These are phyloP conservation scores for Pterulicium gracile DNA, from an alignment of 1,284 basidiomycete genomes.

Conservation along the genomic window DNA sequence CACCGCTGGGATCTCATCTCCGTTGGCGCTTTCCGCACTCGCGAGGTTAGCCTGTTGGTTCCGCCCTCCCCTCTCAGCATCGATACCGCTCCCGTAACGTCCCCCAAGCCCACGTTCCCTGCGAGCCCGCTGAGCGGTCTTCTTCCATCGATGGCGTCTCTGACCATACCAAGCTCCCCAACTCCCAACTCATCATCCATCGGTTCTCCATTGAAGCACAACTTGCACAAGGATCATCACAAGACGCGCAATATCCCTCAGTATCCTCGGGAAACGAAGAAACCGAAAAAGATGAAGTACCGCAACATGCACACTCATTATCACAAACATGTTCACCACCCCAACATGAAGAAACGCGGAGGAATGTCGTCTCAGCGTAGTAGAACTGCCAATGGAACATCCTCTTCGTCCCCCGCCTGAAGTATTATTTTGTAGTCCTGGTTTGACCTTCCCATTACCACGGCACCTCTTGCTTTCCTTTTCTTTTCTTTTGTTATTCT, in stretches of 20 bases:
- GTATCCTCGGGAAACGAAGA: background rate
- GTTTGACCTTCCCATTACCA: background rate
- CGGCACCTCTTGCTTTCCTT: background rate
- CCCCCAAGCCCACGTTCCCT: slow-evolving; percentile 44
- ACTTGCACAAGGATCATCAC: background rate
- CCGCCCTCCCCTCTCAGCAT: slow-evolving; percentile 23
- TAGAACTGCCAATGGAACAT: background rate
- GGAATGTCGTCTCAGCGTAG: slow-evolving; percentile 17
- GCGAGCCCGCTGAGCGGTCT: slow-evolving; percentile 37
- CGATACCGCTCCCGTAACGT: slow-evolving; percentile 30
- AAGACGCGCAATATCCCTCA: background rate
- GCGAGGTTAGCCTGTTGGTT: slow-evolving; percentile 32
- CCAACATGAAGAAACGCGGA: slow-evolving; percentile 19
- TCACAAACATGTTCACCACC: slow-evolving; percentile 23
- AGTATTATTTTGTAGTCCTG: background rate
- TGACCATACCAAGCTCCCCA: slow-evolving; percentile 16
- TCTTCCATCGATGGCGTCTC: slow-evolving; percentile 12
- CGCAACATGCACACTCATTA: slow-evolving; percentile 34
- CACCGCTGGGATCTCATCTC: slow-evolving; percentile 68
- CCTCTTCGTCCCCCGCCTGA: background rate
- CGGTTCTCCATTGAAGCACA: slow-evolving; percentile 14
- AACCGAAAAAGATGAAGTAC: slow-evolving; percentile 36
- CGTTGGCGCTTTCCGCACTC: slow-evolving; percentile 64
- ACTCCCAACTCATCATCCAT: slow-evolving; percentile 46
- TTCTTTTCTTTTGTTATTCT: background rate